Base-by-base conservation (phyloP, 108 stramenopile species). In the Conticribra guillardii region DNA sequence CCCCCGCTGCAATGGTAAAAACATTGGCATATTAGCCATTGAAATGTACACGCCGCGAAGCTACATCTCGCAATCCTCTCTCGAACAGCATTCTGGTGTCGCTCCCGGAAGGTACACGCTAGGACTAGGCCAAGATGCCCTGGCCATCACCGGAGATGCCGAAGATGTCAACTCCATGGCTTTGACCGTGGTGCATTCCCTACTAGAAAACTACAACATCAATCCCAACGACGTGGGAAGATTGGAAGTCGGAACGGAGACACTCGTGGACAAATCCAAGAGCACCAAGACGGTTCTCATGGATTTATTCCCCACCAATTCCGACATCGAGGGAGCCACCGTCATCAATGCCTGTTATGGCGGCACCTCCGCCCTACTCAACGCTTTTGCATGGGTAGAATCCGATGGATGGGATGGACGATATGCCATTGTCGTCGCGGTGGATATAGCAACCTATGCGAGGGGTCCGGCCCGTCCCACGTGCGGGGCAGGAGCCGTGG, bases 271-370 rank as follows among this genome's bases (percentile, higher is more conserved):
- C 84, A 98, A 98, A 81, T 91, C 91, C 82, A 99, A 99, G 71
- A 87, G 85, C 31, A 95, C 95, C 61, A 98, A 98, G 76, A 99
- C 98, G 4, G 76, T 97, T 21, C 79, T 99, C 22, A 97, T 99
- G 97, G 78, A 87, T 53, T 70, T 98, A 27, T 97, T 99, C 69
- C 87, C 75, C 7, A 81, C 62, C 21, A 97, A 98, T 78, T 81
- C 88, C 26, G 94, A 99, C 78, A 85, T 99, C 33, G 97, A 98
- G 67, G 98, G 98, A 3, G 96, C 94, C 41, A 98, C 98, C 16
- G 80, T 93, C 52, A 69, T 97, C 63, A 99, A 99, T 74, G 98
- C 98, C 4, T 99, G 98, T 84, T 99, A 99, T 74, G 98, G 98
- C 8, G 98, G 98, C 24, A 98, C 98, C 9, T 92, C 97, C 16